phyloP scores from a whole-genome alignment of 176 grass and related monocot genomes.

The Typha latifolia region DNA sequence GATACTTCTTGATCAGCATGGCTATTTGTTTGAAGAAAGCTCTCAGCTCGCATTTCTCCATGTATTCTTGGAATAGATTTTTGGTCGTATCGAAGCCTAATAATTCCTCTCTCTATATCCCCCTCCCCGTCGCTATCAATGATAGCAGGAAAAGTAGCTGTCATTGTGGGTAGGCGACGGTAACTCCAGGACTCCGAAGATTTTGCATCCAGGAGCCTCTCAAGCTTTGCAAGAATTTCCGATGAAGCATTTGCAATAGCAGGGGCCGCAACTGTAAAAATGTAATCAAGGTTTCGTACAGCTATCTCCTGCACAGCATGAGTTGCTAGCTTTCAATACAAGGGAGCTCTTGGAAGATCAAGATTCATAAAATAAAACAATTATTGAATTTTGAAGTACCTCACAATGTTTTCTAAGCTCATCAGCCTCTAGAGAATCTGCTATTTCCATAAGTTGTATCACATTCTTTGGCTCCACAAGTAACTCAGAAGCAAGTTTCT shows the following conservation, averaged over 20 bases:
- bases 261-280: conserved; percentile 63
- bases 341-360: background rate
- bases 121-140: conserved; percentile 74
- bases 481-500: conserved; percentile 80
- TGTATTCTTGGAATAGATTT: conserved; percentile 35
- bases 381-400: conserved; percentile 27
- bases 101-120: conserved; percentile 35
- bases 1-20: conserved; percentile 56
- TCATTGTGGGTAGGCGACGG: conserved; percentile 75
- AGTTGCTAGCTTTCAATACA: conserved; percentile 15
- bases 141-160: conserved; percentile 74
- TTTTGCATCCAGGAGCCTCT: conserved; percentile 69
- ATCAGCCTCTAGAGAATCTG: conserved; percentile 83
- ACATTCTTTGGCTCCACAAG: conserved; percentile 82
- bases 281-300: conserved; percentile 93
- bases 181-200: conserved; percentile 74
- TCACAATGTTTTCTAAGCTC: conserved; percentile 85
- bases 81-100: conserved; percentile 36
- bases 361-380: background rate
- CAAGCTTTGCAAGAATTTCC: conserved; percentile 74
- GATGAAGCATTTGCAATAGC: conserved; percentile 67
- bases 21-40: conserved; percentile 48
- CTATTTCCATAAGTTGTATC: conserved; percentile 91
- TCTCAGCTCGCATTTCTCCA: conserved; percentile 49
- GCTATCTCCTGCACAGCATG: conserved; percentile 60